Evolutionary conservation across 2,329 filamentous ascomycete genomes (phyloP).

Genomic region (Claviceps sorghi): DNA sequence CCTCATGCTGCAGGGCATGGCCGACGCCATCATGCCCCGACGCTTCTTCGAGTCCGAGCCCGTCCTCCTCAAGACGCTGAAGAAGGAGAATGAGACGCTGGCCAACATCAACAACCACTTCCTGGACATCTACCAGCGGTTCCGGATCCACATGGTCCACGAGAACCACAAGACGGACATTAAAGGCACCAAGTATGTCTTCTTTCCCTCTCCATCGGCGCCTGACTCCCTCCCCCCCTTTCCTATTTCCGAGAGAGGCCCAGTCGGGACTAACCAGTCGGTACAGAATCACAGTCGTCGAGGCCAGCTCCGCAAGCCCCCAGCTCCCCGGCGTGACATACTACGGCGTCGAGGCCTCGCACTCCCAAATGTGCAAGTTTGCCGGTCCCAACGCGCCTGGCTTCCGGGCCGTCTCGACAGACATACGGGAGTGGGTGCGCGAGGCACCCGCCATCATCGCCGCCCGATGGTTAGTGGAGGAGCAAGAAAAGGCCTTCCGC

Average conservation of each 20-base stretch:
- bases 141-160: slow-evolving; percentile 62
- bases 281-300: slow-evolving; percentile 45
- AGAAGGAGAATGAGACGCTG: slow-evolving; percentile 57
- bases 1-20: slow-evolving; percentile 51
- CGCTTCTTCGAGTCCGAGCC: slow-evolving; percentile 53
- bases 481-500: slow-evolving; percentile 32
- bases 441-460: slow-evolving; percentile 40
- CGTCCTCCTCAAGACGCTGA: slow-evolving; percentile 55
- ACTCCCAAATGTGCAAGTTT: slow-evolving; percentile 61
- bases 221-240: too few species aligned
- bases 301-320: slow-evolving; percentile 54
- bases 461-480: slow-evolving; percentile 46
- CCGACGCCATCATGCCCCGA: slow-evolving; percentile 47
- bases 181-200: slow-evolving; percentile 37
- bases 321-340: slow-evolving; percentile 54
- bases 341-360: slow-evolving; percentile 61
- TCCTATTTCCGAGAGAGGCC: too few species aligned
- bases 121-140: slow-evolving; percentile 53
- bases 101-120: slow-evolving; percentile 63
- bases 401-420: slow-evolving; percentile 37
- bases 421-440: slow-evolving; percentile 35
- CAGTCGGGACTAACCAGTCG: too few species aligned
- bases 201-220: background rate
- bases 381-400: slow-evolving; percentile 48
- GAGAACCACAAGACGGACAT: slow-evolving; percentile 60